phyloP scores from a whole-genome alignment of 805 yeast genomes.

The Clavispora fructus region DNA sequence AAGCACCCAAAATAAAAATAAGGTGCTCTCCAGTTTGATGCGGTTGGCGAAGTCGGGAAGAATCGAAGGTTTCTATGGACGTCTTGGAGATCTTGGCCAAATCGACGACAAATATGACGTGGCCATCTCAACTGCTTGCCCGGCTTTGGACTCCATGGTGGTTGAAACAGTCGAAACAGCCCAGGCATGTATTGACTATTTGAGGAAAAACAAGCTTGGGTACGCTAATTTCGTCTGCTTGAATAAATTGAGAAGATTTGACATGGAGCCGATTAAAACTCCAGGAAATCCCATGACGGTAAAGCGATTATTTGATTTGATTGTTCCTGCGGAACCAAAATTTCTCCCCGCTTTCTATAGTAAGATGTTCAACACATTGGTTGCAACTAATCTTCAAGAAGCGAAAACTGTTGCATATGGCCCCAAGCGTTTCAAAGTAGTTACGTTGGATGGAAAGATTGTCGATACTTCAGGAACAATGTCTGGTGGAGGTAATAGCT shows the following conservation, averaged over 20 bases:
- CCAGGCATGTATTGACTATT: conserved; percentile 64
- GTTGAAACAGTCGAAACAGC: conserved; percentile 71
- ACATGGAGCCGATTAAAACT: conserved; percentile 53
- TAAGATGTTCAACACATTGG: conserved; percentile 81
- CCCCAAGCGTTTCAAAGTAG: conserved; percentile 74
- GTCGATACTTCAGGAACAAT: conserved; percentile 93
- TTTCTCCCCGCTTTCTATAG: conserved; percentile 88
- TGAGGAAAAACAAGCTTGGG: conserved; percentile 79
- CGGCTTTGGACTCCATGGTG: conserved; percentile 86
- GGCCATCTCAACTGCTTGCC: conserved; percentile 93
- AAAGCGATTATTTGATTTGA: conserved; percentile 80
- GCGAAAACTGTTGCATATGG: conserved; percentile 91
- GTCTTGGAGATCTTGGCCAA: conserved; percentile 87
- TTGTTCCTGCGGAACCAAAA: conserved; percentile 57
- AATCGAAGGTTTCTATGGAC: conserved; percentile 79
- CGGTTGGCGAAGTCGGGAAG: conserved; percentile 76
- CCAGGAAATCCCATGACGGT: conserved; percentile 61
- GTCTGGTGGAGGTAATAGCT: conserved; percentile 88
- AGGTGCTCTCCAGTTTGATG: conserved; percentile 63
- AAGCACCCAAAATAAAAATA: conserved; percentile 60
- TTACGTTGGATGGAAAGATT: conserved; percentile 85
- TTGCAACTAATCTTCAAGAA: conserved; percentile 68
- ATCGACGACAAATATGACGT: conserved; percentile 87
- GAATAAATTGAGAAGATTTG: conserved; percentile 63
- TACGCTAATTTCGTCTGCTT: conserved; percentile 83